Conservation (phyloP, 2,329 filamentous ascomycete species). For the Colletotrichum viniferum region DNA sequence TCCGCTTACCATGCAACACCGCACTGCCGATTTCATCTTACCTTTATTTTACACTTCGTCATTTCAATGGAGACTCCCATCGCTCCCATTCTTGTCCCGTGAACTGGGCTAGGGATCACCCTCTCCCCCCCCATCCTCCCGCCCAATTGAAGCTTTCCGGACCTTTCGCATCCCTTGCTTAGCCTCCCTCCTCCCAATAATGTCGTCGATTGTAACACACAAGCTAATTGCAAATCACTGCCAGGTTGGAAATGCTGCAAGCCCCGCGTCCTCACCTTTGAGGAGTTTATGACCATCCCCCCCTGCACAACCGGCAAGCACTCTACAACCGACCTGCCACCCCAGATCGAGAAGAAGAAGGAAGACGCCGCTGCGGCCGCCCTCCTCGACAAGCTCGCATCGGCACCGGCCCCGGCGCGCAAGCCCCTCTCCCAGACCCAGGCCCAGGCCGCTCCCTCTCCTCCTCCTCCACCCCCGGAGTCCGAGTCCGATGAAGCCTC, state of each 20-base stretch:
- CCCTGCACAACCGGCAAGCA: constrained; percentile 95
- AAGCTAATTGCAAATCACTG: constrained; percentile 17
- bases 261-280: constrained; percentile 92
- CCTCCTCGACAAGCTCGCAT: constrained; percentile 44
- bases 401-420: constrained; percentile 45
- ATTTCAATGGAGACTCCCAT: constrained; percentile 6
- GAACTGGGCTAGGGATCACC: neutral
- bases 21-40: neutral
- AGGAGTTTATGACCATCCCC: constrained; percentile 92
- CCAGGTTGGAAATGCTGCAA: constrained; percentile 99
- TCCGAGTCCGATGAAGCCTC: constrained; percentile 86
- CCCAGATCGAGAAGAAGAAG: constrained; percentile 63
- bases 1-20: neutral
- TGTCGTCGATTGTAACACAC: neutral
- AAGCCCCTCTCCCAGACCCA: constrained; percentile 38
- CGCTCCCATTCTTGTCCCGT: constrained; percentile 8
- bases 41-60: constrained; percentile 5
- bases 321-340: constrained; percentile 79
- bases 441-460: constrained; percentile 49
- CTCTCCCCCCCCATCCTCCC: neutral
- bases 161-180: neutral
- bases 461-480: constrained; percentile 70
- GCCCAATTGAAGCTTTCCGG: neutral
- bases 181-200: neutral
- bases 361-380: constrained; percentile 28